Evolutionary conservation across 148 eudicot species (phyloP), one percentile per base, ranked within the genome.

Genomic region (Drosera capensis): DNA sequence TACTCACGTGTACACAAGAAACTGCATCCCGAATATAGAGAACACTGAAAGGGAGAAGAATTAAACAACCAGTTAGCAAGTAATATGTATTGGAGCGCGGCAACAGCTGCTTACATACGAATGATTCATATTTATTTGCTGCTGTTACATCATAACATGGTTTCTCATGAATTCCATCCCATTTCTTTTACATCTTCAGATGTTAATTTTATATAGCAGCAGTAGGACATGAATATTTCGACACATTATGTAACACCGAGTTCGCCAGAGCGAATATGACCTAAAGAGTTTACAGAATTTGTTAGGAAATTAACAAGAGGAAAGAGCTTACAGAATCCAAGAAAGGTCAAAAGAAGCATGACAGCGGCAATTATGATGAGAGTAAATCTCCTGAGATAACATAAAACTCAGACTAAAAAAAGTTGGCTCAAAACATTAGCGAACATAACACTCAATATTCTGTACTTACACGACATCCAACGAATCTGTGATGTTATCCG

Each of bases 11-110:
- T 83, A 83, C 17, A 88, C 97, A 8, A 83, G 61, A 39, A 63
- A 68, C 70, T 80, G 86, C 86, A 72, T 61, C 52, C 94, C 94
- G 28, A 83, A 71, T 45, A 88, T 52, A 44, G 97, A 83, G 55
- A 79, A 73, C 46, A 75, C 97, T 88, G 94, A 21, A 63, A 49
- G 28, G 41, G 37, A 13, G 53, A 26, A 52, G 19, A 80, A 94
- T 14, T 79, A 82, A 36, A 77, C 26, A 40, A 74, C n/a, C 52
- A 82, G 80, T 88, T 86, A 82, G 21, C 18, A 41, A 4, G 14
- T 8, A 1, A 1, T 7, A 41, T n/a, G n/a, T n/a, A n/a, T n/a
- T n/a, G n/a, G n/a, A n/a, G n/a, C n/a, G n/a, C n/a, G n/a, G n/a
- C n/a, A n/a, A n/a, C n/a, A n/a, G n/a, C n/a, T n/a, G n/a, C n/a